Percentiles rank a stretch among this genome's conserved stretches.
Evolutionary conservation across 2,329 filamentous ascomycete genomes (phyloP).

Genomic region (Fusarium nematophilum): DNA sequence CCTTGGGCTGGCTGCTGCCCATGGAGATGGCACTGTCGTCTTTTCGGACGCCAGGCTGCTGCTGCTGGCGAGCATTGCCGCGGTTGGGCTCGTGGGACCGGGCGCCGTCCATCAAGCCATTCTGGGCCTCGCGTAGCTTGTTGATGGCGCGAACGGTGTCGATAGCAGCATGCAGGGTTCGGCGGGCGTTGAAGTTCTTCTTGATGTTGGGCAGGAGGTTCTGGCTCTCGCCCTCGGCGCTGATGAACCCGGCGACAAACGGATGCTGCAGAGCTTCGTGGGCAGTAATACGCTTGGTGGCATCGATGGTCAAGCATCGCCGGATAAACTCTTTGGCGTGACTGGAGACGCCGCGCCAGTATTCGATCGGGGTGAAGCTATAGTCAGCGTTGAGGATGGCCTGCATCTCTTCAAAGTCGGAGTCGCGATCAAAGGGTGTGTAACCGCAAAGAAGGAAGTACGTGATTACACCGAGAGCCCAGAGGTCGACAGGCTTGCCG

Average conservation of each 20-base stretch:
- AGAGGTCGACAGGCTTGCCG: slow-evolving; percentile 97
- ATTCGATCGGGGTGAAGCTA: slow-evolving; percentile 91
- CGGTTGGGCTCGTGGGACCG: slow-evolving; percentile 62
- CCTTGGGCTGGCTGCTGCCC: slow-evolving; percentile 49
- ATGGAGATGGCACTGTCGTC: slow-evolving; percentile 60
- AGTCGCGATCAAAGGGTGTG: slow-evolving; percentile 97
- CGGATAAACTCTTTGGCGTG: slow-evolving; percentile 92
- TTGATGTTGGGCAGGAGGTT: slow-evolving; percentile 76
- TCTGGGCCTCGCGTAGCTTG: slow-evolving; percentile 73
- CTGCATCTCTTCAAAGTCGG: slow-evolving; percentile 99
- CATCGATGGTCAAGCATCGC: slow-evolving; percentile 90
- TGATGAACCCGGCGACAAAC: slow-evolving; percentile 68
- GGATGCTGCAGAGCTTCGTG: slow-evolving; percentile 79
- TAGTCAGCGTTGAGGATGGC: slow-evolving; percentile 97
- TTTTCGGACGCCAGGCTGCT: slow-evolving; percentile 45
- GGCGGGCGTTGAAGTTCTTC: slow-evolving; percentile 79
- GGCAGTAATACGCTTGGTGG: slow-evolving; percentile 87
- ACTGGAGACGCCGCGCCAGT: slow-evolving; percentile 93
- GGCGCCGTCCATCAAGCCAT: slow-evolving; percentile 71
- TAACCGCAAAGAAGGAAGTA: slow-evolving; percentile 99
- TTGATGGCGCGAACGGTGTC: slow-evolving; percentile 78
- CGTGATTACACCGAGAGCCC: slow-evolving; percentile 98
- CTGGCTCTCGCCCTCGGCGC: slow-evolving; percentile 61
- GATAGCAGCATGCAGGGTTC: slow-evolving; percentile 76
- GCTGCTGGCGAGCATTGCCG: slow-evolving; percentile 42